Evolutionary conservation across 768 basidiomycete genomes (phyloP), one percentile per base, ranked within the genome.

Genomic region (Chiua virens): DNA sequence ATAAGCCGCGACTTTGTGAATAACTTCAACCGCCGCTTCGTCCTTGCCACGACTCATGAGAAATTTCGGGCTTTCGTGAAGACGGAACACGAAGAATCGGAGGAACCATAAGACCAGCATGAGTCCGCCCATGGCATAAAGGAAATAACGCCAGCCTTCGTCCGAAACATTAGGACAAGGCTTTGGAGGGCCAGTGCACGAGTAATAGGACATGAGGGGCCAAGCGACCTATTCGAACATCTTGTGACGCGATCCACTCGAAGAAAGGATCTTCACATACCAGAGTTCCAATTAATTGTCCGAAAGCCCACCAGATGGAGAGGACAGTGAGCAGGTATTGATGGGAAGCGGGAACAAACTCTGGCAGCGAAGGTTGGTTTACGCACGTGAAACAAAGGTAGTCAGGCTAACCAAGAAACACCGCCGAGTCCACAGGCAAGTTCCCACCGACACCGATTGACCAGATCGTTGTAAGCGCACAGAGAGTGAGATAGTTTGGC

Each of bases 301-400:
- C 87, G 32, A 89, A 73, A 6, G 85, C 83, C 89, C 89, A 91
- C 84, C 85, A 90, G 34, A 89, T 79, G 0, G 87, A 87, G n/a
- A 90, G 74, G 15, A 89, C 71, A 0, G 87, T 88, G 30, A 90
- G 72, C 4, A 90, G 74, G 59, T 87, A 89, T 59, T 90, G 89
- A 55, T 89, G 86, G 88, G 0, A n/a, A n/a, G n/a, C n/a, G n/a
- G n/a, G n/a, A n/a, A 87, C 62, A 59, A 87, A 87, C 58, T 90
- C 85, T 84, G 48, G 28, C 5, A 44, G 8, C n/a, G 10, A 40
- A 14, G 8, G 18, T 56, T 43, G 25, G 23, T 22, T 27, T 13
- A 14, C 17, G 15, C 9, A 13, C n/a, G 22, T 8, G 13, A 42
- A 32, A 50, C 13, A 28, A 50, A 41, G 18, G 9, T 1, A 18